Base-by-base conservation (phyloP, 2,329 filamentous ascomycete species). In the Pestalotiopsis sp. region DNA sequence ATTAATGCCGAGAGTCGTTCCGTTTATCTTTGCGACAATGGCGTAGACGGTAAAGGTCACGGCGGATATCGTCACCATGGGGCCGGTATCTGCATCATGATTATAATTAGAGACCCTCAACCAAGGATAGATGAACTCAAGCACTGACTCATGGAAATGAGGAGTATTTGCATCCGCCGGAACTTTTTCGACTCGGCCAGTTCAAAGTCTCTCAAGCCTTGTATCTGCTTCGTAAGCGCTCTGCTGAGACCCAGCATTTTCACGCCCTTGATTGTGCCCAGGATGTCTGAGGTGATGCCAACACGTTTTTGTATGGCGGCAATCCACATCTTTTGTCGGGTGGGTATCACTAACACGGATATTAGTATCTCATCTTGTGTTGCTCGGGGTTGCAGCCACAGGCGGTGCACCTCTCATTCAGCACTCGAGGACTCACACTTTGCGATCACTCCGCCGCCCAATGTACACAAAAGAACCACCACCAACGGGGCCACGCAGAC, bases 141-240 rank as follows among this genome's bases (percentile, higher is more conserved):
- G 4, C 12, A 49, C 64, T 36, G 25, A 66, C 64, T 66, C 27
- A 60, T 23, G 9, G 31, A 7, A 27, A 66, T 60, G 13, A 66
- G 14, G 41, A 36, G 14, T 11, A 65, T 60, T 27, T 66, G 64
- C 9, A 66, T 5, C 31, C 60, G 58, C 7, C 64, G 52, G 17
- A 66, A 66, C 55, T 60, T 66, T 36, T 52, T 66, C 12, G 64
- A 66, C 39, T 66, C 64, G 6, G 64, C 25, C 2, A 66, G 14
- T 25, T 66, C 64, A 60, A 66, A 66, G 36, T 66, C 64, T 36
- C 64, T 66, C 36, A 66, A 38, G n/a, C n/a, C 52, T 39, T 66
- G 64, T 14, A 66, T 60, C 52, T 66, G 52, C 55, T 39, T 66
- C 13, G 64, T 31, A 9, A 66, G 14, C 7, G 64, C 52, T n/a